Conservation (phyloP, 1,284 basidiomycete species). For the Veloporphyrellus conicus region DNA sequence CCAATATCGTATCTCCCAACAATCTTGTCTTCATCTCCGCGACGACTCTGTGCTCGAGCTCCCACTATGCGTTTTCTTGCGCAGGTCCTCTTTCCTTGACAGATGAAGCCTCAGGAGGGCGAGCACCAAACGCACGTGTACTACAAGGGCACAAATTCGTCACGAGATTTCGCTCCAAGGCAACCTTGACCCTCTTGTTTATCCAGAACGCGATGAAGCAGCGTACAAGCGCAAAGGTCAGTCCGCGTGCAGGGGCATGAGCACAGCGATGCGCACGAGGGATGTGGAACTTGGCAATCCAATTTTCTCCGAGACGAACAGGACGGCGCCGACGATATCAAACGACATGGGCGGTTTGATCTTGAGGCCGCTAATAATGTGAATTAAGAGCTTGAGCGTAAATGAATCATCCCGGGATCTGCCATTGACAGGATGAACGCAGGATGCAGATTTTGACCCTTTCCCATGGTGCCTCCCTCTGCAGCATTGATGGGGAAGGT, state of each 20-base stretch:
- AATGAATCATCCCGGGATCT: conserved; percentile 42
- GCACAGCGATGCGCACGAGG: conserved; percentile 50
- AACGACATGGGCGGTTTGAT: conserved; percentile 47
- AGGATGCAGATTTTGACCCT: conserved; percentile 36
- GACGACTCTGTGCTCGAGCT: conserved; percentile 53
- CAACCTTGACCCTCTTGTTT: conserved; percentile 50
- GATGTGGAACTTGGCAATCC: conserved; percentile 62
- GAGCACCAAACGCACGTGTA: conserved; percentile 49
- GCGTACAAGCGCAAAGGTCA: conserved; percentile 56
- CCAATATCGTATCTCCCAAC: conserved; percentile 52
- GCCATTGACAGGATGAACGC: conserved; percentile 18
- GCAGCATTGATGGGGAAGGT: conserved; percentile 3
- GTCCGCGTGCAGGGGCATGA: conserved; percentile 45
- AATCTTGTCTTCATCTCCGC: conserved; percentile 56
- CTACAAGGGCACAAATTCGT: conserved; percentile 48
- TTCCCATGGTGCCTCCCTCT: not conserved
- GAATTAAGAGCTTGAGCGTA: conserved; percentile 55
- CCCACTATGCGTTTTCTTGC: conserved; percentile 53
- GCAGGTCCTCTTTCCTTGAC: conserved; percentile 44
- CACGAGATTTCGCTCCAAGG: conserved; percentile 48
- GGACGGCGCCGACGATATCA: conserved; percentile 50
- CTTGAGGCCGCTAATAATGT: conserved; percentile 56
- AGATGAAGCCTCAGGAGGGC: conserved; percentile 52
- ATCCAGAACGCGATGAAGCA: conserved; percentile 53
- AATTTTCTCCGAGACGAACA: conserved; percentile 63